These are phyloP conservation scores for Cryptococcus deneoformans DNA, from an alignment of 1,284 basidiomycete species.

Conservation along the genomic window DNA sequence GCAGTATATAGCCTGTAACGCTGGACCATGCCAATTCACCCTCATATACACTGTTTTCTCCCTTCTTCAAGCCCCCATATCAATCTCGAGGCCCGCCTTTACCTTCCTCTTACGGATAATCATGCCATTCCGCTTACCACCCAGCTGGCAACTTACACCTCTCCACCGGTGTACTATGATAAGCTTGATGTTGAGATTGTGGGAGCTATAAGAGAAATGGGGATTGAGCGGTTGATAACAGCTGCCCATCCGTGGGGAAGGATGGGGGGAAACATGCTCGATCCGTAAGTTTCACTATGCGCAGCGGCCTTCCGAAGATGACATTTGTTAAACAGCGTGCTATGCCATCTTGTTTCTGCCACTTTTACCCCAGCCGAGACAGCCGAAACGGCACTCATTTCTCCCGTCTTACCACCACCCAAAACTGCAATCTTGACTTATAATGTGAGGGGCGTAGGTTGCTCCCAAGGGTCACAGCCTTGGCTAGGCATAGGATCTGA, in stretches of 20 bases:
- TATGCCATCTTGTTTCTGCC: conserved; percentile 19
- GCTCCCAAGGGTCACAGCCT: conserved; percentile 25
- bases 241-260: conserved; percentile 42
- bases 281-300: conserved; percentile 30
- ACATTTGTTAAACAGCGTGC: not conserved
- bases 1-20: too few species aligned
- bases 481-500: conserved; percentile 25
- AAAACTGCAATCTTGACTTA: conserved; percentile 32
- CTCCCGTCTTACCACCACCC: not conserved
- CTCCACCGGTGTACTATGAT: conserved; percentile 3
- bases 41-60: conserved; percentile 33
- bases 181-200: conserved; percentile 1
- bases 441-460: conserved; percentile 41
- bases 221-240: conserved; percentile 25
- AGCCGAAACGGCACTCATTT: not conserved
- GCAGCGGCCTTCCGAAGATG: not conserved
- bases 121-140: not conserved
- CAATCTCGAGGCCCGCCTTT: conserved; percentile 35
- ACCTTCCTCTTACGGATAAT: conserved; percentile 19
- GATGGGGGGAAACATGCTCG: conserved; percentile 41
- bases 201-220: conserved; percentile 3
- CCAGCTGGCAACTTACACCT: conserved; percentile 4
- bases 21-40: conserved; percentile 3
- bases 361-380: conserved; percentile 1
- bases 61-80: conserved; percentile 24